A percentile compares a stretch with the other conserved stretches of the same genome.
These are phyloP conservation scores for Symbiotaphrina buchneri DNA, from an alignment of 495 filamentous ascomycete species.

Conservation along the genomic window DNA sequence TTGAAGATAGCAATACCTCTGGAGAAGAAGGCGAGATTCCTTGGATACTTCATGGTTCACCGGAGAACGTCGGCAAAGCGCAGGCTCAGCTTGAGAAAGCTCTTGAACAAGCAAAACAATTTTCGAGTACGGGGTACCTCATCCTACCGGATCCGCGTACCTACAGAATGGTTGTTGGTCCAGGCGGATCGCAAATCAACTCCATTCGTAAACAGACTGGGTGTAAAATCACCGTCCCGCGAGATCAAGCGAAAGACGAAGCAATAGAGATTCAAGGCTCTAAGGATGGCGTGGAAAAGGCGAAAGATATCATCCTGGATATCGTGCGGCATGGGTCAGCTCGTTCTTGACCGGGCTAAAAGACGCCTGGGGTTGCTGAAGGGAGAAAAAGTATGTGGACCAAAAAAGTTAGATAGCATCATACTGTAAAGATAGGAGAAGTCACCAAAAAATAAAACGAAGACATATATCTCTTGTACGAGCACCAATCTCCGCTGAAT, in stretches of 20 bases:
- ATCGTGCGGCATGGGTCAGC: constrained; percentile 44
- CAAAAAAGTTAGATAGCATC: too few relatives aligned
- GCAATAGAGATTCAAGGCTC: constrained; percentile 74
- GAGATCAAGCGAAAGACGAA: constrained; percentile 51
- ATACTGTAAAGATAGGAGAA: too few relatives aligned
- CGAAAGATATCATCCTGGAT: constrained; percentile 69
- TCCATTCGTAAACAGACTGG: constrained; percentile 76
- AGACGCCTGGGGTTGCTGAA: too few relatives aligned
- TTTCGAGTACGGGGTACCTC: constrained; percentile 61
- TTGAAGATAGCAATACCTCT: constrained; percentile 31
- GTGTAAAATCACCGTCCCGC: constrained; percentile 78
- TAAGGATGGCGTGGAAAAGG: constrained; percentile 63
- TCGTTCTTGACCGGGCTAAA: too few relatives aligned
- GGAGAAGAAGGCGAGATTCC: constrained; percentile 56
- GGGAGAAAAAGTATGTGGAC: too few relatives aligned
- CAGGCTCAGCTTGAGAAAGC: constrained; percentile 47
- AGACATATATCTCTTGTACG: too few relatives aligned
- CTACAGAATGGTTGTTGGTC: constrained; percentile 78
- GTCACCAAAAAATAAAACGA: too few relatives aligned
- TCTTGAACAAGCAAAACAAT: constrained; percentile 45
- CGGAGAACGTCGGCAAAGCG: constrained; percentile 56
- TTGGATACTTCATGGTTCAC: constrained; percentile 66
- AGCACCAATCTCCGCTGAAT: too few relatives aligned
- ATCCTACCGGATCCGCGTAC: constrained; percentile 73
- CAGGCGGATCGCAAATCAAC: constrained; percentile 77